Evolutionary conservation across 805 yeast species (phyloP).

Genomic region (Naumovozyma dairenensis): DNA sequence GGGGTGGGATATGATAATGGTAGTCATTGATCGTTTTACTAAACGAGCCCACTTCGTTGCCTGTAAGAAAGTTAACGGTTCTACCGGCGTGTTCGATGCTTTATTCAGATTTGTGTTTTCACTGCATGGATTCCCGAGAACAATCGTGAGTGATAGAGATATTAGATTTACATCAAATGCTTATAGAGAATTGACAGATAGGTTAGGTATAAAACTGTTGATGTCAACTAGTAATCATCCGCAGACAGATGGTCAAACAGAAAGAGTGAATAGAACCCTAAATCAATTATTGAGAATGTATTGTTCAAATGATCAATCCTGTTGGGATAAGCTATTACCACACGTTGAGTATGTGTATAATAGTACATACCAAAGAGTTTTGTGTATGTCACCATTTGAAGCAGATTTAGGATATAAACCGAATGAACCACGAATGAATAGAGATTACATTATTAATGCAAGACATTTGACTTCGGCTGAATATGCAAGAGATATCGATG

Average conservation of each 20-base stretch:
- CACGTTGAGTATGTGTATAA: constrained; percentile 5
- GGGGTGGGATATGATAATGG: constrained; percentile 7
- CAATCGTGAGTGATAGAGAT: constrained; percentile 5
- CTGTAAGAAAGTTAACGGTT: constrained; percentile 4
- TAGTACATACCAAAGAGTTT: constrained; percentile 1
- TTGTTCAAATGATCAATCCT: neutral
- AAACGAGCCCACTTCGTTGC: constrained; percentile 12
- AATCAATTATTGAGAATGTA: constrained; percentile 1
- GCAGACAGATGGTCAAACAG: constrained; percentile 5
- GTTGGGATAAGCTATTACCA: constrained; percentile 4
- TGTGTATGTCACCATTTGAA: constrained; percentile 4
- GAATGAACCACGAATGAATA: constrained; percentile 2
- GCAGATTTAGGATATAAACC: constrained; percentile 7
- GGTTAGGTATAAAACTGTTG: constrained; percentile 1
- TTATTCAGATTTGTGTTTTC: constrained; percentile 7
- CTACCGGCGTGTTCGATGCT: constrained; percentile 8
- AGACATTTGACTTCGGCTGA: constrained; percentile 1
- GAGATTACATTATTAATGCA: neutral
- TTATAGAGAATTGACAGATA: constrained; percentile 1
- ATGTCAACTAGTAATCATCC: constrained; percentile 1
- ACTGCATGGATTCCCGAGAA: constrained; percentile 9
- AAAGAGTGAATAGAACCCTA: constrained; percentile 1
- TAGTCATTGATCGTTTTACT: constrained; percentile 11
- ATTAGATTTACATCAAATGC: neutral
- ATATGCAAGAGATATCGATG: neutral